Percentiles rank a stretch among this genome's conserved stretches.
These are phyloP conservation scores for Diaporthe eres DNA, from an alignment of 2,329 filamentous ascomycete species.

Conservation along the genomic window DNA sequence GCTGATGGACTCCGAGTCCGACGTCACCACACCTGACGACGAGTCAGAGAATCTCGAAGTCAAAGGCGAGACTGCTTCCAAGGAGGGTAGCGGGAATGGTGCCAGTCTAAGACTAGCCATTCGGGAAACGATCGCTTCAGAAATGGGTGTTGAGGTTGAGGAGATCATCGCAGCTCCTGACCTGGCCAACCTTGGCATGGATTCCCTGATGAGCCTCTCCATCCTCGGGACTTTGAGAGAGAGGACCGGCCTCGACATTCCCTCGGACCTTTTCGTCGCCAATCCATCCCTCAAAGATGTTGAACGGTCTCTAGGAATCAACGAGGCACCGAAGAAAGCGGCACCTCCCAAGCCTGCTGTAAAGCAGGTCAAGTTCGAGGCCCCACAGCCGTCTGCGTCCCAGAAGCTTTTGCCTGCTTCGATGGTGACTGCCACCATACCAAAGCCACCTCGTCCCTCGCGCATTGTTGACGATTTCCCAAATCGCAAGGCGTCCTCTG, in stretches of 20 bases:
- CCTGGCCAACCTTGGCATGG: slow-evolving; percentile 70
- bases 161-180: slow-evolving; percentile 70
- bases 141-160: slow-evolving; percentile 79
- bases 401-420: slow-evolving; percentile 48
- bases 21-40: slow-evolving; percentile 67
- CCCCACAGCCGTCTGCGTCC: slow-evolving; percentile 20
- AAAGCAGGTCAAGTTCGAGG: slow-evolving; percentile 49
- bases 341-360: slow-evolving; percentile 45
- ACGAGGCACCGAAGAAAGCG: slow-evolving; percentile 56
- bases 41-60: slow-evolving; percentile 65
- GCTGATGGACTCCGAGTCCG: slow-evolving; percentile 57
- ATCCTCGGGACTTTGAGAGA: slow-evolving; percentile 69
- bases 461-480: slow-evolving; percentile 59
- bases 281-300: slow-evolving; percentile 76
- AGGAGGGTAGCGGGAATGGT: slow-evolving; percentile 52
- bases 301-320: slow-evolving; percentile 72
- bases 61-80: slow-evolving; percentile 55
- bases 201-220: slow-evolving; percentile 70
- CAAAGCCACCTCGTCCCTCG: slow-evolving; percentile 56
- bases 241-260: slow-evolving; percentile 66
- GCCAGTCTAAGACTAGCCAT: slow-evolving; percentile 66
- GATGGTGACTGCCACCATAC: slow-evolving; percentile 57
- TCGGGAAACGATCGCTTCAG: slow-evolving; percentile 76
- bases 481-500: slow-evolving; percentile 64
- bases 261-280: slow-evolving; percentile 72